phyloP scores from a whole-genome alignment of 768 basidiomycete genomes.

The Boletus tomentosulus region DNA sequence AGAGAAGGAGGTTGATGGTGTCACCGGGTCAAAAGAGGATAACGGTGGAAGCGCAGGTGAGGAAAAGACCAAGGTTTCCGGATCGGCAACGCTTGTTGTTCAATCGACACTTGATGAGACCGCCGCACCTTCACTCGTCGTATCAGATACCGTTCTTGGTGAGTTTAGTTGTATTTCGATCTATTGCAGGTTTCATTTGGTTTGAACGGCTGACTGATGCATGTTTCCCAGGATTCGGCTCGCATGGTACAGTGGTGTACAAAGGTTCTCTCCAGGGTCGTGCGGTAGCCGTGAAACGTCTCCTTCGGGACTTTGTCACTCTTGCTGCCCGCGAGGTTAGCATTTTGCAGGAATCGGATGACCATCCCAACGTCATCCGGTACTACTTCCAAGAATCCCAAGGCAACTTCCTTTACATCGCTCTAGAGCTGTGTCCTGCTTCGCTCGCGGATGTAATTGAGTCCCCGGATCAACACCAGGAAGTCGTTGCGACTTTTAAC shows the following conservation, averaged over 20 bases:
- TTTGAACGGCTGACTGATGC: conserved; percentile 5
- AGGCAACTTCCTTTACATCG: conserved; percentile 94
- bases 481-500: conserved; percentile 74
- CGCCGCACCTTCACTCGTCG: conserved; percentile 49
- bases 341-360: conserved; percentile 93
- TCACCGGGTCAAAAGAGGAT: conserved; percentile 34
- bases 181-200: background rate
- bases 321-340: conserved; percentile 91
- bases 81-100: conserved; percentile 20
- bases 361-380: conserved; percentile 97
- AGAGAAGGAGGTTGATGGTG: conserved; percentile 24
- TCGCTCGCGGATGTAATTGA: conserved; percentile 87
- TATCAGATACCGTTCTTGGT: conserved; percentile 78
- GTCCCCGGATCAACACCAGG: conserved; percentile 70
- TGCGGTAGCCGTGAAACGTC: conserved; percentile 96
- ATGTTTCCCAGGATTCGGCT: conserved; percentile 73
- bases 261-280: conserved; percentile 94
- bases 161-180: conserved; percentile 18
- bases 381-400: conserved; percentile 97
- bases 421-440: conserved; percentile 90
- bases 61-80: conserved; percentile 11
- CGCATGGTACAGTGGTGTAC: conserved; percentile 95
- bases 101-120: conserved; percentile 19
- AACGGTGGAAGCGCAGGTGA: conserved; percentile 23
- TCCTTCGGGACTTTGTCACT: conserved; percentile 93